Percentiles rank a stretch among this genome's conserved stretches.
Evolutionary conservation across 768 basidiomycete species (phyloP).

Genomic region (Rhodotorula sphaerocarpa): DNA sequence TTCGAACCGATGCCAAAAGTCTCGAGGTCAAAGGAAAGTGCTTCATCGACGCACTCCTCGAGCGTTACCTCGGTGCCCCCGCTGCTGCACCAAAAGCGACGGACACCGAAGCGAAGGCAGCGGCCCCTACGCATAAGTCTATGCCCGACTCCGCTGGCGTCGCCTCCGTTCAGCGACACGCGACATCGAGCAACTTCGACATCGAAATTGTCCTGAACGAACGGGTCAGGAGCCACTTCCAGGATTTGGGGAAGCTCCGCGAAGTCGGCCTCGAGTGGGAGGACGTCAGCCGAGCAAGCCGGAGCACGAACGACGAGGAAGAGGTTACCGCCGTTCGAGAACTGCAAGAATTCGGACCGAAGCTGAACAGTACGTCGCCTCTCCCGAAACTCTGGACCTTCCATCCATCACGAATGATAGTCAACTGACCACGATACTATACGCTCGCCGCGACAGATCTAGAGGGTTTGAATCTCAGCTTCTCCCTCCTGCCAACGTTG

Average conservation of each 20-base stretch:
- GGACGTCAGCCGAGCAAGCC: slow-evolving; percentile 49
- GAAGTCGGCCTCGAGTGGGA: slow-evolving; percentile 73
- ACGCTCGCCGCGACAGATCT: background rate
- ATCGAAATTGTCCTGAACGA: slow-evolving; percentile 79
- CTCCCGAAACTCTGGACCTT: background rate
- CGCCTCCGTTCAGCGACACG: slow-evolving; percentile 64
- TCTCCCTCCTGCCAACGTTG: slow-evolving; percentile 15
- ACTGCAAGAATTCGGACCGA: background rate
- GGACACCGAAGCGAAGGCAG: too few species aligned
- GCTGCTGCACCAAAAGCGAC: background rate
- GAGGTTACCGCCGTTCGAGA: slow-evolving; percentile 26
- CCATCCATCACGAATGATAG: background rate
- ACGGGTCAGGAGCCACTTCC: slow-evolving; percentile 64
- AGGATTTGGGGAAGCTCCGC: slow-evolving; percentile 58
- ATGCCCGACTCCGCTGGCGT: slow-evolving; percentile 37
- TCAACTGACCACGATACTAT: background rate
- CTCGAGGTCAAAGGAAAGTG: slow-evolving; percentile 50
- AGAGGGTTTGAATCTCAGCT: slow-evolving; percentile 15
- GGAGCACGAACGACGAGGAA: slow-evolving; percentile 47
- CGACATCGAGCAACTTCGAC: slow-evolving; percentile 70
- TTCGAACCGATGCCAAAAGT: slow-evolving; percentile 54
- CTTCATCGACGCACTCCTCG: slow-evolving; percentile 63
- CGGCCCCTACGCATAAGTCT: too few species aligned
- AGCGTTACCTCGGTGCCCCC: slow-evolving; percentile 64
- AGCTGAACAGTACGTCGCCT: slow-evolving; percentile 3